Conservation (phyloP, 208 protist genomes). For the Porcisia hertigi region DNA sequence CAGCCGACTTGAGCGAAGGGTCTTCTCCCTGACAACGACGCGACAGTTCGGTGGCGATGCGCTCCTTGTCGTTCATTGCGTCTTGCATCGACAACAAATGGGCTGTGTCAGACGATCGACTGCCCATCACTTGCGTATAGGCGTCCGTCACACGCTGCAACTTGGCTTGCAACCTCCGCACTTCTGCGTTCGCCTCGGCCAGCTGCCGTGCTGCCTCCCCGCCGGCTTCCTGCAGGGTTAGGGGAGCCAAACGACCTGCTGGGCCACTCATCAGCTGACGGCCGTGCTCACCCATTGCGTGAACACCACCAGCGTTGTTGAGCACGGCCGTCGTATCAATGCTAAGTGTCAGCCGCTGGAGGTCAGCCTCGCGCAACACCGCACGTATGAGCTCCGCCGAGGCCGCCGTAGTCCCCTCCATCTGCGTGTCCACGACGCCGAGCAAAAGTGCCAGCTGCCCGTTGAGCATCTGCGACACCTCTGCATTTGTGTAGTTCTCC, state of each 20-base stretch:
- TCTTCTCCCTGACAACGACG: conserved; percentile 49
- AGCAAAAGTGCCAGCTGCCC: conserved; percentile 60
- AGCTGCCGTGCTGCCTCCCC: conserved; percentile 65
- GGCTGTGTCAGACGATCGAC: conserved; percentile 45
- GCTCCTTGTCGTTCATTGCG: conserved; percentile 49
- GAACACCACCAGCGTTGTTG: conserved; percentile 51
- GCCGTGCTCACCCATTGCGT: conserved; percentile 53
- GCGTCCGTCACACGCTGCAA: conserved; percentile 63
- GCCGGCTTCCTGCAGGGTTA: conserved; percentile 56
- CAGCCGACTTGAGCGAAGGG: conserved; percentile 27
- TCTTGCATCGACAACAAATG: conserved; percentile 57
- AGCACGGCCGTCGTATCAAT: conserved; percentile 57
- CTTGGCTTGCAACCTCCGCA: conserved; percentile 63
- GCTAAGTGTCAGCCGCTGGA: conserved; percentile 50
- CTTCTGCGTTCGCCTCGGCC: conserved; percentile 68
- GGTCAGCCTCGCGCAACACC: conserved; percentile 69
- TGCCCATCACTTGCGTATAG: conserved; percentile 60
- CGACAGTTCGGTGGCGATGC: conserved; percentile 35
- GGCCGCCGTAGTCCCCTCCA: conserved; percentile 46
- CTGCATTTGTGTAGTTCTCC: conserved; percentile 49
- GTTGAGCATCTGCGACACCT: conserved; percentile 53
- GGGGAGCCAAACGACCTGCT: conserved; percentile 53
- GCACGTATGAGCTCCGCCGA: conserved; percentile 67
- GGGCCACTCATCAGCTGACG: conserved; percentile 60
- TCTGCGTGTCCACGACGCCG: conserved; percentile 51